Conservation (phyloP, 768 basidiomycete genomes). For the Termitomyces sp. region DNA sequence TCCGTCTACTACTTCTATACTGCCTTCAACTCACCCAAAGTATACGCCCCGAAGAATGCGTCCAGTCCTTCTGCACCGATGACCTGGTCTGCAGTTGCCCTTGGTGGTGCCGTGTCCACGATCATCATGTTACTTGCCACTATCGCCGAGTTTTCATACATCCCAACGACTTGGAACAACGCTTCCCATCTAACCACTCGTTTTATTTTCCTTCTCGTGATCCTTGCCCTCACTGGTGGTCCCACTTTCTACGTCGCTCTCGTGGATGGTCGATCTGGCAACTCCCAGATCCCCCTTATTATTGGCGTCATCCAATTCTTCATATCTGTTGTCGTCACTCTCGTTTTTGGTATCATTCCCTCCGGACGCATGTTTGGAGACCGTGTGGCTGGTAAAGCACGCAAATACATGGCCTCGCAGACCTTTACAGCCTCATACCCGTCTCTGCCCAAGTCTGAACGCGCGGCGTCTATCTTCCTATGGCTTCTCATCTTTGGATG, state of each 20-base stretch:
- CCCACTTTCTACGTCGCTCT: constrained; percentile 93
- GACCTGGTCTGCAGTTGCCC: constrained; percentile 92
- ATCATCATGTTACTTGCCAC: constrained; percentile 93
- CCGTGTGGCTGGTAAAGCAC: constrained; percentile 93
- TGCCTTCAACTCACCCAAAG: constrained; percentile 91
- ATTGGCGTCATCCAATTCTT: constrained; percentile 93
- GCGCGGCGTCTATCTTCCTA: constrained; percentile 78
- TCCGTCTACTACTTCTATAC: constrained; percentile 96
- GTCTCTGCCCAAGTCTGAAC: constrained; percentile 61
- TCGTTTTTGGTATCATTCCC: constrained; percentile 85
- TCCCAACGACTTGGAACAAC: constrained; percentile 99
- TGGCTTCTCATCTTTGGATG: constrained; percentile 96
- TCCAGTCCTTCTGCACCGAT: constrained; percentile 76
- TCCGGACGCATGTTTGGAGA: constrained; percentile 99
- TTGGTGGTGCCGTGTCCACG: constrained; percentile 95
- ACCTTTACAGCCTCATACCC: constrained; percentile 99
- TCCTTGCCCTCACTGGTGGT: constrained; percentile 88
- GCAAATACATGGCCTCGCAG: constrained; percentile 98
- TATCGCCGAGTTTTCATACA: constrained; percentile 92
- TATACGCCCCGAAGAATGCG: constrained; percentile 75
- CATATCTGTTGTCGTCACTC: constrained; percentile 78
- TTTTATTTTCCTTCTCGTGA: constrained; percentile 85
- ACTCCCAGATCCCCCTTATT: constrained; percentile 78
- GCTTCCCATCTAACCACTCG: constrained; percentile 95
- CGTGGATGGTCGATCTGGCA: constrained; percentile 62